Conservation (phyloP, 768 basidiomycete genomes). For the Trametes cinnabarina region DNA sequence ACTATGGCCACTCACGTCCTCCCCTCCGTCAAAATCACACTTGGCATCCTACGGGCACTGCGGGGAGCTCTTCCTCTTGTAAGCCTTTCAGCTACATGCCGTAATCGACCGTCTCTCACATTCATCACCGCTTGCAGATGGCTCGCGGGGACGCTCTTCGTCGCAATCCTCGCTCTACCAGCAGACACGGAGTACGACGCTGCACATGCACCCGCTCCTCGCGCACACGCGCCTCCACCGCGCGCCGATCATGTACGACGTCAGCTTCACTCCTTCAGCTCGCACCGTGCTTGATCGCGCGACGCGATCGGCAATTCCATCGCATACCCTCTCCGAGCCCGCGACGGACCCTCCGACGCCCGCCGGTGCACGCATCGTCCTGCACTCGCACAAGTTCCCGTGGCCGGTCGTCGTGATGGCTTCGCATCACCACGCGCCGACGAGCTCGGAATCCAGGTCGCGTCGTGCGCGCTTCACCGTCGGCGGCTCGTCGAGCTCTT, state of each 20-base stretch:
- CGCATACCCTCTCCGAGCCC: conserved; percentile 56
- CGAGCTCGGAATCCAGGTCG: conserved; percentile 2
- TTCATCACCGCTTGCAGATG: conserved; percentile 18
- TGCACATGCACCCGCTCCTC: conserved; percentile 65
- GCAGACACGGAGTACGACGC: conserved; percentile 33
- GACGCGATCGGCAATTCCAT: conserved; percentile 52
- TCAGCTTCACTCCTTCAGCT: conserved; percentile 54
- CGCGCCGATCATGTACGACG: conserved; percentile 63
- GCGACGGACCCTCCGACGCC: conserved; percentile 60
- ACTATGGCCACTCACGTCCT: conserved; percentile 42
- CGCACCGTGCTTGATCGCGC: conserved; percentile 55
- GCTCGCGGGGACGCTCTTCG: conserved; percentile 25
- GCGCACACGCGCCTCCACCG: conserved; percentile 53
- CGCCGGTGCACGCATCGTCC: conserved; percentile 44
- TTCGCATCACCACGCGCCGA: conserved; percentile 10
- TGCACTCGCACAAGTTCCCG: conserved; percentile 57
- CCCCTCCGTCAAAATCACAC: conserved; percentile 46
- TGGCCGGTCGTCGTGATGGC: conserved; percentile 56
- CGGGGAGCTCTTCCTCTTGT: conserved; percentile 40
- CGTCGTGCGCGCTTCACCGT: conserved; percentile 29
- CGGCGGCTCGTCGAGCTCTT: conserved; percentile 26
- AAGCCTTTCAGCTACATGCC: conserved; percentile 24
- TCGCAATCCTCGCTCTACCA: conserved; percentile 23
- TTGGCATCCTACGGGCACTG: conserved; percentile 44
- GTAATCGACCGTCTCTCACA: neutral